Evolutionary conservation across 2,329 filamentous ascomycete species (phyloP).

Genomic region (Byssochlamys sp.): DNA sequence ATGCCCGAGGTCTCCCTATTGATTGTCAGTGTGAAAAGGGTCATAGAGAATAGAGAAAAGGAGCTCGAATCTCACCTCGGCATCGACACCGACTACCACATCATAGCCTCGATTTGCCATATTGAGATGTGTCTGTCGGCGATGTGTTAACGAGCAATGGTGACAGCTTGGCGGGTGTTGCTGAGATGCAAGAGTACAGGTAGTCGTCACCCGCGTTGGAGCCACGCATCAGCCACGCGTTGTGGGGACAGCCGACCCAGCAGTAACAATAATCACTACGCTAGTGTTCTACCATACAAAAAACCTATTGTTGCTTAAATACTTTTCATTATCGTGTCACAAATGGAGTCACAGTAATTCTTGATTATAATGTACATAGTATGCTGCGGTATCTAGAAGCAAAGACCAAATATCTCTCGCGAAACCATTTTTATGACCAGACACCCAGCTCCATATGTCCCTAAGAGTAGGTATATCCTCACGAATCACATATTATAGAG

Average conservation of each 20-base stretch:
- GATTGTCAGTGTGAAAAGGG: neutral
- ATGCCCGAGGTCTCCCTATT: constrained; percentile 87
- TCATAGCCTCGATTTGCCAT: constrained; percentile 89
- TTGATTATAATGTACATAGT: neutral
- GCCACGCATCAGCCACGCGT: constrained; percentile 22
- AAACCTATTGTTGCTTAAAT: too few species aligned
- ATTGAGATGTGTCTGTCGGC: constrained; percentile 15
- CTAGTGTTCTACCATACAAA: neutral
- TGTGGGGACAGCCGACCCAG: neutral
- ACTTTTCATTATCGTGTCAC: neutral
- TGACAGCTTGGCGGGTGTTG: neutral
- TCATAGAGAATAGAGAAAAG: neutral
- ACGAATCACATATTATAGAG: neutral
- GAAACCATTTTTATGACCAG: neutral
- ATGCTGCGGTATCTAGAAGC: neutral
- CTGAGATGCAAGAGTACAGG: neutral
- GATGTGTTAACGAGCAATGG: neutral
- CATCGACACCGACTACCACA: constrained; percentile 93
- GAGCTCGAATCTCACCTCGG: constrained; percentile 57
- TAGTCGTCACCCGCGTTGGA: constrained; percentile 1
- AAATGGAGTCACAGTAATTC: neutral
- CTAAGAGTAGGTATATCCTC: neutral
- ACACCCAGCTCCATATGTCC: neutral
- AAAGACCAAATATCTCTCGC: neutral
- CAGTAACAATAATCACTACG: neutral